Percentiles rank a stretch among this genome's conserved stretches.
These are phyloP conservation scores for Flaveria sonorensis DNA, from an alignment of 129 eudicot species.

Conservation along the genomic window DNA sequence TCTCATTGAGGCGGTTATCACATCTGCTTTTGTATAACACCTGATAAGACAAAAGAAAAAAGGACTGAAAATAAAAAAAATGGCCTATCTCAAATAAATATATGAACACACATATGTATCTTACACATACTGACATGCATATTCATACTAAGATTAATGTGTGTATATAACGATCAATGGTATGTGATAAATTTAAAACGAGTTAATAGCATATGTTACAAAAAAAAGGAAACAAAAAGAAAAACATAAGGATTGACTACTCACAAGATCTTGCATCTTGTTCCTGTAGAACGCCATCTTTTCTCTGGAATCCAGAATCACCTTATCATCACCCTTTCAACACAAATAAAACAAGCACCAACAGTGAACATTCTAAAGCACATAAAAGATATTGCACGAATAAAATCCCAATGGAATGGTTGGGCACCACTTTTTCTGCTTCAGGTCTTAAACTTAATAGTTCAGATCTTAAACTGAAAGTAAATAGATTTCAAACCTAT, in stretches of 20 bases:
- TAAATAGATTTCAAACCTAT: background rate
- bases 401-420: background rate
- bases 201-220: background rate
- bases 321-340: slow-evolving; percentile 64
- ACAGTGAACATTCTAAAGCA: slow-evolving; percentile 16
- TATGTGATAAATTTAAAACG: background rate
- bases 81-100: slow-evolving; percentile 7
- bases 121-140: background rate
- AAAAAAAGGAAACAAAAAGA: background rate
- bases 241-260: slow-evolving; percentile 27
- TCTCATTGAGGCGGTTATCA: slow-evolving; percentile 97
- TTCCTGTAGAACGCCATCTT: slow-evolving; percentile 74
- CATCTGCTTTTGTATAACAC: slow-evolving; percentile 95
- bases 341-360: slow-evolving; percentile 28
- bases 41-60: slow-evolving; percentile 32
- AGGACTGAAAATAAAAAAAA: background rate
- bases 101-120: background rate
- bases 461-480: slow-evolving; percentile 20
- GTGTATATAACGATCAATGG: background rate
- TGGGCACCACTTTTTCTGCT: no score
- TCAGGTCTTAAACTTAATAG: slow-evolving; percentile 13
- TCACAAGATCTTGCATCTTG: slow-evolving; percentile 98
- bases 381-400: background rate
- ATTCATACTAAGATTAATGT: background rate
- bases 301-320: slow-evolving; percentile 85